These are phyloP conservation scores for Chalciporus pseudorubinellus DNA, from an alignment of 768 basidiomycete genomes.

Conservation along the genomic window DNA sequence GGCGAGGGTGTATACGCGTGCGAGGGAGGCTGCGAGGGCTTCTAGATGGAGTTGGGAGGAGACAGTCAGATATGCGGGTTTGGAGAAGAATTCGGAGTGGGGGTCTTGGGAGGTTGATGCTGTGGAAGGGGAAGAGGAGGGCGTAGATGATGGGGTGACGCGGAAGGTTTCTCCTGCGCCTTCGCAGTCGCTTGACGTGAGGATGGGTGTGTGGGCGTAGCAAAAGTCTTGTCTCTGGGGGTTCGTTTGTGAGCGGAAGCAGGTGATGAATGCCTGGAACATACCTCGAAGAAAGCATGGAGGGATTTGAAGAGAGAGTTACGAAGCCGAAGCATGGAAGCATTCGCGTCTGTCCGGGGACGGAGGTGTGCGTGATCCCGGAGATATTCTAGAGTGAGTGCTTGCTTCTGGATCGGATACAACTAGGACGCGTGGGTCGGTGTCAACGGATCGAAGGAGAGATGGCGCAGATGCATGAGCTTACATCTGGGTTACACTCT, in stretches of 20 bases:
- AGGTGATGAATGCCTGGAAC: slow-evolving; percentile 13
- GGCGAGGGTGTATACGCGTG: slow-evolving; percentile 87
- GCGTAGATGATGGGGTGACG: slow-evolving; percentile 41
- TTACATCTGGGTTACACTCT: slow-evolving; percentile 57
- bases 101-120: slow-evolving; percentile 1
- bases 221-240: slow-evolving; percentile 72
- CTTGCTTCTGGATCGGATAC: slow-evolving; percentile 93
- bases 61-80: slow-evolving; percentile 83
- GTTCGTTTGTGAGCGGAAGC: no score
- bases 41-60: slow-evolving; percentile 97
- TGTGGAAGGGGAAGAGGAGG: not conserved
- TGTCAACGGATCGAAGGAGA: slow-evolving; percentile 3
- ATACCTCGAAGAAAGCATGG: slow-evolving; percentile 70
- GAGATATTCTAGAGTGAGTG: slow-evolving; percentile 73
- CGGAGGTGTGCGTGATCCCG: slow-evolving; percentile 89
- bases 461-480: slow-evolving; percentile 1
- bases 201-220: slow-evolving; percentile 79
- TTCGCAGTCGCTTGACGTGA: slow-evolving; percentile 93
- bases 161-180: slow-evolving; percentile 93
- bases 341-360: slow-evolving; percentile 67
- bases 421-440: slow-evolving; percentile 38
- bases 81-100: slow-evolving; percentile 64
- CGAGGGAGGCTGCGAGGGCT: slow-evolving; percentile 70
- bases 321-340: slow-evolving; percentile 74
- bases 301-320: slow-evolving; percentile 55